phyloP scores from a whole-genome alignment of 192 early-diverging fungal species.

The Backusella sp. region DNA sequence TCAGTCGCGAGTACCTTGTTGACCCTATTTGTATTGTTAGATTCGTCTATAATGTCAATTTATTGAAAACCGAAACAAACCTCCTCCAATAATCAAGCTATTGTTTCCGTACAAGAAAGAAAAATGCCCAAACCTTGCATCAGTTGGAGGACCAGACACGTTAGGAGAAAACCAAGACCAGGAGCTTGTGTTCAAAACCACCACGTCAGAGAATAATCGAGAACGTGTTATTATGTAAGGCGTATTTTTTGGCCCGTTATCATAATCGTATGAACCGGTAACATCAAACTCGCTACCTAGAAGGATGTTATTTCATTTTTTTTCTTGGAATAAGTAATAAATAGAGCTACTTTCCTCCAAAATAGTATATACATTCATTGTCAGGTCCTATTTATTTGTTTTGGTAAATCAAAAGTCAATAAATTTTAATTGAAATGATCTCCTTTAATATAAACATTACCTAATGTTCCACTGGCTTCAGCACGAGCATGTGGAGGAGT shows the following conservation, averaged over 20 bases:
- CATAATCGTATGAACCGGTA: neutral
- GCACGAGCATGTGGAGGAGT: neutral
- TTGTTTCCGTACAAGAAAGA: neutral
- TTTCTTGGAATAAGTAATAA: neutral
- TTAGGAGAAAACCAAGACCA: constrained; percentile 4
- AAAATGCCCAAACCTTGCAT: neutral
- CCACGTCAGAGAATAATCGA: neutral
- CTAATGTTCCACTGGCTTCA: neutral
- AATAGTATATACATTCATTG: constrained; percentile 1
- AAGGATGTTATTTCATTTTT: neutral
- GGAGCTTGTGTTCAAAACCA: neutral
- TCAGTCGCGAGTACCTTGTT: neutral
- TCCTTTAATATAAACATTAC: neutral
- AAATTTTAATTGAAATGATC: neutral
- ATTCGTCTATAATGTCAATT: neutral
- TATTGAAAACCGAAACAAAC: neutral
- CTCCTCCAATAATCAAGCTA: neutral
- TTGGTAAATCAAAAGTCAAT: neutral
- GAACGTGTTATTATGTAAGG: neutral
- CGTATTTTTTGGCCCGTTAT: neutral
- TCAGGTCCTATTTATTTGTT: neutral
- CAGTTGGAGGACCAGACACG: neutral
- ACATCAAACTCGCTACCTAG: neutral
- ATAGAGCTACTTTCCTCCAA: constrained; percentile 1
- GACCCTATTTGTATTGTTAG: neutral